Percentiles rank a stretch among this genome's conserved stretches.
Conservation (phyloP, 192 early-diverging fungal species). For the Chytriomyces sp. region DNA sequence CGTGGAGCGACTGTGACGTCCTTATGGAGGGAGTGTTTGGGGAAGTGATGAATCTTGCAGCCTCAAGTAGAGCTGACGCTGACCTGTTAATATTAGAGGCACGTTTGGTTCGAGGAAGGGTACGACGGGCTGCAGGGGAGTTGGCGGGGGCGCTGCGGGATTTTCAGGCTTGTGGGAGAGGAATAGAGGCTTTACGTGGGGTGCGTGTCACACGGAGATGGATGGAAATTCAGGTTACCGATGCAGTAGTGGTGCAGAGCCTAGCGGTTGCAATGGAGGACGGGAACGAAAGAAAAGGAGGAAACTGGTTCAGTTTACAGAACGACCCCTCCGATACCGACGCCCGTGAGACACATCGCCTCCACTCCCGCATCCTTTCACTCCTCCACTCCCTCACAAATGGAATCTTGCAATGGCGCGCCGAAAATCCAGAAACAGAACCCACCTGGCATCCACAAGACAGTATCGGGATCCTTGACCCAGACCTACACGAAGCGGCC, state of each 20-base stretch:
- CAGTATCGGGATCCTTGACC: not conserved
- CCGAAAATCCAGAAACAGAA: not conserved
- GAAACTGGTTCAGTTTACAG: not conserved
- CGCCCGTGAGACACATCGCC: not conserved
- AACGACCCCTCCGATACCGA: not conserved
- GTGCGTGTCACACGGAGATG: too few species aligned
- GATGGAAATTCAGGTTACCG: too few species aligned
- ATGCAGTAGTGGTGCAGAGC: too few species aligned
- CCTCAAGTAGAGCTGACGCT: not conserved
- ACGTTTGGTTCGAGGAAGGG: not conserved
- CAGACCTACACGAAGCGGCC: not conserved
- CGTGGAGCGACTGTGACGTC: conserved; percentile 13
- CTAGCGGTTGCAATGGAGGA: too few species aligned
- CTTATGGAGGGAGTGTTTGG: not conserved
- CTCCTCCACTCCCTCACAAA: not conserved
- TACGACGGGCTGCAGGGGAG: not conserved
- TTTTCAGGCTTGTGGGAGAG: not conserved
- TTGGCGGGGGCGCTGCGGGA: not conserved
- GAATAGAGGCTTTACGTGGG: too few species aligned
- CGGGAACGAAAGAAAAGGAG: too few species aligned
- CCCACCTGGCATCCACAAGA: not conserved
- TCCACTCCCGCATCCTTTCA: not conserved
- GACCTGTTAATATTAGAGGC: not conserved
- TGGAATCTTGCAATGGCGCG: not conserved
- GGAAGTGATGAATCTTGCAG: not conserved